Evolutionary conservation across 1,139 yeast species (phyloP).

Genomic region (Pichiaceae sp.): DNA sequence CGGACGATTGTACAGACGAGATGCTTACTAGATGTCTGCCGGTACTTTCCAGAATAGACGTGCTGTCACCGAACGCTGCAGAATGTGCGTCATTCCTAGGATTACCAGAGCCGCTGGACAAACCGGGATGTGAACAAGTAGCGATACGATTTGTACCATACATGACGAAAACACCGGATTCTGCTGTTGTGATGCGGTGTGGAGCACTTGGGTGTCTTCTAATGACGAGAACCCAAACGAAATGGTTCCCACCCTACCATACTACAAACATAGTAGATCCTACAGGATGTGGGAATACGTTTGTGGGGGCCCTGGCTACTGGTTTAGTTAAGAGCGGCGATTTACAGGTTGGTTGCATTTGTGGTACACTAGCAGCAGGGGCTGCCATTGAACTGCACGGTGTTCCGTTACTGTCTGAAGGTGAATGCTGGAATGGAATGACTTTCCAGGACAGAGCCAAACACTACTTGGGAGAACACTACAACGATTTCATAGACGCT

Average conservation of each 20-base stretch:
- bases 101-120: slow-evolving; percentile 31
- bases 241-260: slow-evolving; percentile 72
- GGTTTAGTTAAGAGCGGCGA: slow-evolving; percentile 48
- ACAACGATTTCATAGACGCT: too few relatives aligned
- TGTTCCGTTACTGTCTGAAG: slow-evolving; percentile 36
- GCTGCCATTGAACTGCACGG: slow-evolving; percentile 73
- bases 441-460: slow-evolving; percentile 26
- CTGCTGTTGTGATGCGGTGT: slow-evolving; percentile 57
- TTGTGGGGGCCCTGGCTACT: slow-evolving; percentile 71
- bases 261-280: slow-evolving; percentile 59
- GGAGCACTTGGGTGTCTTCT: slow-evolving; percentile 60
- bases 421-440: slow-evolving; percentile 50
- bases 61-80: slow-evolving; percentile 76
- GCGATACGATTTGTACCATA: slow-evolving; percentile 34
- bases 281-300: slow-evolving; percentile 91
- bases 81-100: slow-evolving; percentile 65
- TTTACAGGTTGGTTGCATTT: slow-evolving; percentile 48
- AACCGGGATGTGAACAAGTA: slow-evolving; percentile 32
- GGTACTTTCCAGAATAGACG: slow-evolving; percentile 41
- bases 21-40: slow-evolving; percentile 32
- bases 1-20: slow-evolving; percentile 56
- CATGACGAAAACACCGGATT: slow-evolving; percentile 26
- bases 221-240: slow-evolving; percentile 16
- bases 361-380: slow-evolving; percentile 76
- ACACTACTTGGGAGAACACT: slow-evolving; percentile 18